Percentiles rank a stretch among this genome's conserved stretches.
Evolutionary conservation across 441 rosid species (phyloP).

Genomic region (Aquilaria agallochum): DNA sequence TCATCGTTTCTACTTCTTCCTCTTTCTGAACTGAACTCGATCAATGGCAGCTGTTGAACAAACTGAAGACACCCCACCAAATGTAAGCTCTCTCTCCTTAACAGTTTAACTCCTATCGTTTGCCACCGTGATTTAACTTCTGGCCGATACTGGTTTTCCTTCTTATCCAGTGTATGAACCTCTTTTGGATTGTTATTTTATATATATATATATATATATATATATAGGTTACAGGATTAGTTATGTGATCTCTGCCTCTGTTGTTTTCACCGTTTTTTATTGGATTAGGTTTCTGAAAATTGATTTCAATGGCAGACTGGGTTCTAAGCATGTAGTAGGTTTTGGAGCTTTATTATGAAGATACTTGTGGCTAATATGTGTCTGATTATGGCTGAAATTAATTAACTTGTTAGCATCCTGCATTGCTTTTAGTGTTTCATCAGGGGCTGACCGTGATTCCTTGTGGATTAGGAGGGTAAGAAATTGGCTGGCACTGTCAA

Average conservation of each 20-base stretch:
- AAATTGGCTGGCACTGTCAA: conserved; percentile 69
- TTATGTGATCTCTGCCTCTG: background rate
- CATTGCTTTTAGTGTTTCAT: background rate
- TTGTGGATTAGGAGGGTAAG: conserved; percentile 32
- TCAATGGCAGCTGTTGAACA: conserved; percentile 44
- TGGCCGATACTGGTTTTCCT: background rate
- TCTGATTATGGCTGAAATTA: background rate
- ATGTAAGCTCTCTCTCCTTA: conserved; percentile 25
- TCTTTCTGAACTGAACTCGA: conserved; percentile 5
- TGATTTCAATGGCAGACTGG: background rate
- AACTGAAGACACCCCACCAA: conserved; percentile 32
- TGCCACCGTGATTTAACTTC: background rate
- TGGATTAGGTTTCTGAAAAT: background rate
- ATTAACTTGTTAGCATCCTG: background rate
- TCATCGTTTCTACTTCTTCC: conserved; percentile 1
- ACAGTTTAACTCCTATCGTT: background rate
- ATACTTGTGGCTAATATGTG: background rate
- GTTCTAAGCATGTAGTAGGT: too few relatives aligned
- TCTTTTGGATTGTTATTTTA: background rate
- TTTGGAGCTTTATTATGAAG: conserved; percentile 1
- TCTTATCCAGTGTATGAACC: background rate
- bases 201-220: background rate
- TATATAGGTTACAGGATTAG: background rate
- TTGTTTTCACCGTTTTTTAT: background rate
- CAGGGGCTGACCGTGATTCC: conserved; percentile 8